Percentiles rank a stretch among this genome's conserved stretches.
phyloP scores from a whole-genome alignment of 495 filamentous ascomycete genomes.

The Xylaria grammica region DNA sequence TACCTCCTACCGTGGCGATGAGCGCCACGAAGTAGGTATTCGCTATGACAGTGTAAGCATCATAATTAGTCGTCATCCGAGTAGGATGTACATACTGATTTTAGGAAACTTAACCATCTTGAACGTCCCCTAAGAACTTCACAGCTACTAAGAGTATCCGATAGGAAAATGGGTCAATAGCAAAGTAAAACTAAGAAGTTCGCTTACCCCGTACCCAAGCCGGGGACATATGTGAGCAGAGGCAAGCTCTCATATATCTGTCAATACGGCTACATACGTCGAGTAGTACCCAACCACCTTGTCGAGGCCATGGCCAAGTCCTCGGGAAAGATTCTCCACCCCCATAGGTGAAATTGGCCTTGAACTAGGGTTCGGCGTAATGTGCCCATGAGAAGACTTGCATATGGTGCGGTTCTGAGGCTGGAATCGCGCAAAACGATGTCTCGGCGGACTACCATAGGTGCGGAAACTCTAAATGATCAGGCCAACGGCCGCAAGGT shows the following conservation, averaged over 20 bases:
- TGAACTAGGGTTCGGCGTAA: constrained; percentile 1
- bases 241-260: constrained; percentile 18
- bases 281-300: constrained; percentile 1
- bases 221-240: background rate
- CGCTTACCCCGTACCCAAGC: background rate
- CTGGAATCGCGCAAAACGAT: background rate
- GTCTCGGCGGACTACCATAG: constrained; percentile 32
- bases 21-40: constrained; percentile 68
- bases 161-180: background rate
- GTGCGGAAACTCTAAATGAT: constrained; percentile 30
- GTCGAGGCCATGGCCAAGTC: background rate
- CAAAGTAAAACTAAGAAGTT: constrained; percentile 10
- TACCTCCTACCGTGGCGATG: constrained; percentile 65
- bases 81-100: constrained; percentile 31
- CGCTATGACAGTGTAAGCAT: constrained; percentile 33
- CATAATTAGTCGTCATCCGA: too few species aligned
- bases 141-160: background rate
- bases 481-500: background rate
- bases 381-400: background rate
- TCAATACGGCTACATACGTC: constrained; percentile 7
- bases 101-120: constrained; percentile 39
- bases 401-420: background rate
- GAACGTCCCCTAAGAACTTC: constrained; percentile 12
- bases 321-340: constrained; percentile 7
- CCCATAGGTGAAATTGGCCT: background rate